phyloP scores from a whole-genome alignment of 352 stramenopile species.

The Plasmopara muralis region DNA sequence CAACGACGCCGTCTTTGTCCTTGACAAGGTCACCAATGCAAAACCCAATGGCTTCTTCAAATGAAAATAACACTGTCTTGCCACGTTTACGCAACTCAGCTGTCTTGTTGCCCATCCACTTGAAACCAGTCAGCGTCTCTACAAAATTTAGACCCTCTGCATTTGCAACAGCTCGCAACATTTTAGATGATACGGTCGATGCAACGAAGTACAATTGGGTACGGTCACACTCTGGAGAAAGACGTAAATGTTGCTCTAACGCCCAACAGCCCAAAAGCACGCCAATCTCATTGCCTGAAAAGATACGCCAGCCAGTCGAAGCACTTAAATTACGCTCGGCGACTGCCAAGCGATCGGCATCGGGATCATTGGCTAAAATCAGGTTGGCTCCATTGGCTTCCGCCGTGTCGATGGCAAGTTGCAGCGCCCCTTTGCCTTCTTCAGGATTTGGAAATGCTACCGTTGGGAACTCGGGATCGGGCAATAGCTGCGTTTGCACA shows the following conservation, averaged over 20 bases:
- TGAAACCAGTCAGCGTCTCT: constrained; percentile 98
- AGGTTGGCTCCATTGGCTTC: constrained; percentile 63
- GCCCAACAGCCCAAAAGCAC: constrained; percentile 92
- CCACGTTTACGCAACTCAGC: constrained; percentile 69
- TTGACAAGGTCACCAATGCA: constrained; percentile 94
- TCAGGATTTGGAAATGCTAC: constrained; percentile 97
- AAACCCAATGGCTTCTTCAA: constrained; percentile 99
- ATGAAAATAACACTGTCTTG: constrained; percentile 93
- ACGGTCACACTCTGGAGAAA: constrained; percentile 48
- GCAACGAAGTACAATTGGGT: constrained; percentile 87
- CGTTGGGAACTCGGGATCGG: constrained; percentile 95
- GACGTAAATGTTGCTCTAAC: constrained; percentile 57
- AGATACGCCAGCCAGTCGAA: constrained; percentile 89
- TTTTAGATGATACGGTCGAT: constrained; percentile 96
- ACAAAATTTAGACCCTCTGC: constrained; percentile 93
- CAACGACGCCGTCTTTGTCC: constrained; percentile 98
- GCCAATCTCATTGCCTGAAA: constrained; percentile 98
- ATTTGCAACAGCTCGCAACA: constrained; percentile 89
- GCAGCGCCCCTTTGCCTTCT: constrained; percentile 94
- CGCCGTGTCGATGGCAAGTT: constrained; percentile 89
- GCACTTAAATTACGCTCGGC: constrained; percentile 80
- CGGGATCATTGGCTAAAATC: constrained; percentile 97
- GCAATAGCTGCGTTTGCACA: constrained; percentile 85
- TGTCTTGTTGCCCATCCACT: constrained; percentile 96
- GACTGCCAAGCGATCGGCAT: constrained; percentile 96